These are phyloP conservation scores for Cubamyces lactineus DNA, from an alignment of 768 basidiomycete genomes.

Conservation along the genomic window DNA sequence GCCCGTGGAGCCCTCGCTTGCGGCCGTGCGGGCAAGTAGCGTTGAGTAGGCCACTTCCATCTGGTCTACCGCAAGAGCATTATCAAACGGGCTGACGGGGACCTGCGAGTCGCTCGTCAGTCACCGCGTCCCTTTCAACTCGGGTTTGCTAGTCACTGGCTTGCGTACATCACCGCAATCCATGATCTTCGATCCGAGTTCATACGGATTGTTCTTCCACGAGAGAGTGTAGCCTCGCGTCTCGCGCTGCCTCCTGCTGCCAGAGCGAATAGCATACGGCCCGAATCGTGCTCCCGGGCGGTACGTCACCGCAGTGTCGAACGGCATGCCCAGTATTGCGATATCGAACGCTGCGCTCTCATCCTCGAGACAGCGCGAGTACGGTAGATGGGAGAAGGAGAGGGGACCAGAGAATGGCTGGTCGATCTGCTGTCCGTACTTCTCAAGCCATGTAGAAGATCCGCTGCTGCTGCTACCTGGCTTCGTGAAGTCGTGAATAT, in stretches of 20 bases:
- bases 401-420: slow-evolving; percentile 79
- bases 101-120: slow-evolving; percentile 45
- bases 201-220: slow-evolving; percentile 74
- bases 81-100: slow-evolving; percentile 80
- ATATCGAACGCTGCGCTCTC: slow-evolving; percentile 62
- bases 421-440: slow-evolving; percentile 78
- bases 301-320: slow-evolving; percentile 63
- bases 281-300: slow-evolving; percentile 82
- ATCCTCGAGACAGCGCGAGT: slow-evolving; percentile 70
- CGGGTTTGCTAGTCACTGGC: not conserved
- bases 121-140: not conserved
- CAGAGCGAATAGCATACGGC: slow-evolving; percentile 81
- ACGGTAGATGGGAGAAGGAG: slow-evolving; percentile 83
- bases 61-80: slow-evolving; percentile 81
- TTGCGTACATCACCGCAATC: slow-evolving; percentile 81
- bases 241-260: slow-evolving; percentile 67
- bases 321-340: slow-evolving; percentile 79
- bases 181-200: slow-evolving; percentile 57
- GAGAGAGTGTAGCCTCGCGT: slow-evolving; percentile 67
- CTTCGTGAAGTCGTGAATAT: slow-evolving; percentile 14
- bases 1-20: slow-evolving; percentile 25
- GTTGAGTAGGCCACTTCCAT: slow-evolving; percentile 86
- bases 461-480: not conserved
- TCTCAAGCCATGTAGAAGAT: slow-evolving; percentile 59
- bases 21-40: slow-evolving; percentile 61